Base-by-base conservation (phyloP, 768 basidiomycete species). In the Hericium erinaceus region DNA sequence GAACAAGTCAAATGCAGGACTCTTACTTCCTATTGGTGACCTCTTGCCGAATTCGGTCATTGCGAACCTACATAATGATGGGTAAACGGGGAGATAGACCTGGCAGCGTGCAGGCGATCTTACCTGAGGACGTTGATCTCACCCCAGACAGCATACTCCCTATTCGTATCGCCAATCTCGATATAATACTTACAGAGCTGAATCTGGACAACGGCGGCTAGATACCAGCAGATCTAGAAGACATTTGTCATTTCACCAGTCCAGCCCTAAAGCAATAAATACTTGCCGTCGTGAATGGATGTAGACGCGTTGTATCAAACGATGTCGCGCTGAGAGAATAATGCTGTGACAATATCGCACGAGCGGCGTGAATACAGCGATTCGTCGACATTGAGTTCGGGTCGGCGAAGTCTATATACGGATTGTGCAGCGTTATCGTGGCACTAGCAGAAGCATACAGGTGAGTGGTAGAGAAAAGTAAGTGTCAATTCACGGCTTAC, bases 171-270 rank as follows among this genome's bases (percentile, higher is more conserved):
- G n/a, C 84, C 83, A 49, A 81, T 81, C 67, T 92, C 88, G 58
- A 93, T 92, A 66, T 84, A 87, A 65, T 89, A 84, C 66, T 89
- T 90, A 78, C 90, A 93, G 40, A 89, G 74, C 64, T 92, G 89
- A 50, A 92, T 83, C 66, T 91, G 85, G 4, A 92, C 87, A 4
- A 89, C 89, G 13, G 91, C 90, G 7, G 90, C 91, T 15, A 93
- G 81, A 69, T 93, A 92, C 90, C 90, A 93, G 68, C 89, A 91
- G 49, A 92, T 92, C 88, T 90, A 50, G 46, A 65, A 49, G 61
- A 55, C 57, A 22, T 1, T 39, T 22, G 39, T 33, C 33, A 33
- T 8, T 46, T 51, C 22, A 51, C 28, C 49, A 26, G 24, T 4
- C 49, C 49, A 51, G 16, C 11, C 49, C 10, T 20, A 7, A 26